phyloP scores from a whole-genome alignment of 139 green algal genomes.

The Astrephomene gubernaculifera region DNA sequence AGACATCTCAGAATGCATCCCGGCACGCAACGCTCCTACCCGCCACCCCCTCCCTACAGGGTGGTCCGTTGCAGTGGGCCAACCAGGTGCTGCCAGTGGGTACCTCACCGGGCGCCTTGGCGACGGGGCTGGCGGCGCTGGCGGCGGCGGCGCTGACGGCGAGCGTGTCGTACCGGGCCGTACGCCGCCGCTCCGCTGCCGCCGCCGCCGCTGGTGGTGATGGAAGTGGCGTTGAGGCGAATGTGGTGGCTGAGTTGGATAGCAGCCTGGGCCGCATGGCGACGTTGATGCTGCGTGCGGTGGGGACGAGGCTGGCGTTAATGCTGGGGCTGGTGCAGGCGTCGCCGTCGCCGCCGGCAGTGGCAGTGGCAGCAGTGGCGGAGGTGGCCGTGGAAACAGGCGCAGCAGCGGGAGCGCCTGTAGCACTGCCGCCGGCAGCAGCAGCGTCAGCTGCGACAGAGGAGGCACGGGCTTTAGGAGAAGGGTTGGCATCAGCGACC shows the following conservation, averaged over 20 bases:
- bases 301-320: conserved; percentile 30
- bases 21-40: no score
- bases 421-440: not conserved
- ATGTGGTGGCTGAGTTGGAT: conserved; percentile 42
- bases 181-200: not conserved
- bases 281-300: conserved; percentile 31
- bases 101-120: not conserved
- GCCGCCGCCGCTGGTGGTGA: not conserved
- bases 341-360: not conserved
- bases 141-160: not conserved
- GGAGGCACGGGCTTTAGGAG: no score
- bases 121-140: not conserved
- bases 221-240: not conserved
- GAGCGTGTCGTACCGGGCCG: not conserved
- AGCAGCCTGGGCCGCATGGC: conserved; percentile 40
- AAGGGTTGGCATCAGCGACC: no score
- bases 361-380: not conserved
- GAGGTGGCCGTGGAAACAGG: not conserved
- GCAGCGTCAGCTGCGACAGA: not conserved
- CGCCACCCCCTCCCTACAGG: not conserved
- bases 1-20: no score
- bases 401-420: not conserved
- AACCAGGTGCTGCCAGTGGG: not conserved
- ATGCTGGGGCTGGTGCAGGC: not conserved
- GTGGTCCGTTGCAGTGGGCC: not conserved